A percentile compares a stretch with the other conserved stretches of the same genome.
Conservation (phyloP, 2,329 filamentous ascomycete genomes). For the Bipolaris bicolor region DNA sequence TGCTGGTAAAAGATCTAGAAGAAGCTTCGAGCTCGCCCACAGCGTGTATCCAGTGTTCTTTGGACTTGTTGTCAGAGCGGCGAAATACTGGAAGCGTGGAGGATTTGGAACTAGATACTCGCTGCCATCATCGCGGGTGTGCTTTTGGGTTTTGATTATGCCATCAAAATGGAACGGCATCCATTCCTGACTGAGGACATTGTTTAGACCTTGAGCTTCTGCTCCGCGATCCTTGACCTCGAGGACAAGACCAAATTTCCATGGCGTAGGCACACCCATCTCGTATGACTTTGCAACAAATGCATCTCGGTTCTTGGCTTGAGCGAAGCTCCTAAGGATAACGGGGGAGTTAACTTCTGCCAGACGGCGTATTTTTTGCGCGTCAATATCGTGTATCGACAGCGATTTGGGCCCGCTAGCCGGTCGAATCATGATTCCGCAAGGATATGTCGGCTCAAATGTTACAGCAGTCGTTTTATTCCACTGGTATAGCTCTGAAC, state of each 20-base stretch:
- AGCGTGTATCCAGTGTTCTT: constrained; percentile 61
- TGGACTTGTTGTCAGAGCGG: constrained; percentile 55
- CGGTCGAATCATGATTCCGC: constrained; percentile 28
- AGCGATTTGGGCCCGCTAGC: constrained; percentile 13
- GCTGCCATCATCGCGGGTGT: constrained; percentile 37
- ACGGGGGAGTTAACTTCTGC: constrained; percentile 61
- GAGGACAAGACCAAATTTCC: constrained; percentile 66
- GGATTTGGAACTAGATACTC: constrained; percentile 23
- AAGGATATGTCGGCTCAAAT: constrained; percentile 31
- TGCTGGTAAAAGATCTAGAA: constrained; percentile 56
- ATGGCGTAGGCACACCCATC: constrained; percentile 57
- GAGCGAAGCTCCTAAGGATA: constrained; percentile 59
- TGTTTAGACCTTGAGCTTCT: constrained; percentile 56
- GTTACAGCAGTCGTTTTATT: background rate
- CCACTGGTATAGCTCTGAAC: constrained; percentile 25
- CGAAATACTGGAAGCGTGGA: constrained; percentile 60
- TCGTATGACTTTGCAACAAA: constrained; percentile 57
- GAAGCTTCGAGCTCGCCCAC: constrained; percentile 58
- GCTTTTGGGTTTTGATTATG: constrained; percentile 60
- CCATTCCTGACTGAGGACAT: constrained; percentile 57
- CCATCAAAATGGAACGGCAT: constrained; percentile 67
- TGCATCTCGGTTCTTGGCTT: constrained; percentile 54
- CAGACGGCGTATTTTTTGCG: constrained; percentile 53
- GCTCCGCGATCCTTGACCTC: constrained; percentile 66
- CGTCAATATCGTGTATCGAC: constrained; percentile 54